Evolutionary conservation across 2,329 filamentous ascomycete genomes (phyloP).

Genomic region (Sarocladium brachiariae): DNA sequence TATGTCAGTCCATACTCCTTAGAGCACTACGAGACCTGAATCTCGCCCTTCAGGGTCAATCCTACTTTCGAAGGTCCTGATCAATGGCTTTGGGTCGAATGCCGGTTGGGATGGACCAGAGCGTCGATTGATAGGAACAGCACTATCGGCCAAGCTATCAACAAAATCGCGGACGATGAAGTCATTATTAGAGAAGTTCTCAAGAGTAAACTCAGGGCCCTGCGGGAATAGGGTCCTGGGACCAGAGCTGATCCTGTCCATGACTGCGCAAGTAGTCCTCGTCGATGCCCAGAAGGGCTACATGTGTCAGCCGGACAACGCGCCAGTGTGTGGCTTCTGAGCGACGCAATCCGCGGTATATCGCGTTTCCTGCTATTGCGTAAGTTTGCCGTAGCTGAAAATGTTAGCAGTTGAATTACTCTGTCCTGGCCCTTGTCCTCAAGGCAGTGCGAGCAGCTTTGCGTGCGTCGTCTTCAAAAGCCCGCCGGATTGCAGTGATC

Average conservation of each 20-base stretch:
- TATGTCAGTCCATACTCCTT: conserved; percentile 15
- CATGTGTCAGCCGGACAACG: conserved; percentile 20
- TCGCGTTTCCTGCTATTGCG: too few relatives aligned
- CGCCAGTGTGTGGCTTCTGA: background rate
- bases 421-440: too few relatives aligned
- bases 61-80: conserved; percentile 82
- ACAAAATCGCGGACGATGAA: conserved; percentile 99
- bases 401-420: too few relatives aligned
- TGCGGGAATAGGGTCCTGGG: conserved; percentile 66
- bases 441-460: background rate
- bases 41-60: background rate
- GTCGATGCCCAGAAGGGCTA: conserved; percentile 18
- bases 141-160: conserved; percentile 81
- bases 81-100: conserved; percentile 95
- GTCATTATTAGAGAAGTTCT: conserved; percentile 82
- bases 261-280: conserved; percentile 18
- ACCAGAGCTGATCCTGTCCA: conserved; percentile 38
- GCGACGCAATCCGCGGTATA: background rate
- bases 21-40: background rate
- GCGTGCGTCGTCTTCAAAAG: background rate
- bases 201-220: conserved; percentile 77
- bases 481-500: background rate
- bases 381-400: too few relatives aligned
- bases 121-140: conserved; percentile 70
- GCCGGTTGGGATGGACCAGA: conserved; percentile 56